phyloP scores from a whole-genome alignment of 495 filamentous ascomycete species.

The Glarea lozoyensis region DNA sequence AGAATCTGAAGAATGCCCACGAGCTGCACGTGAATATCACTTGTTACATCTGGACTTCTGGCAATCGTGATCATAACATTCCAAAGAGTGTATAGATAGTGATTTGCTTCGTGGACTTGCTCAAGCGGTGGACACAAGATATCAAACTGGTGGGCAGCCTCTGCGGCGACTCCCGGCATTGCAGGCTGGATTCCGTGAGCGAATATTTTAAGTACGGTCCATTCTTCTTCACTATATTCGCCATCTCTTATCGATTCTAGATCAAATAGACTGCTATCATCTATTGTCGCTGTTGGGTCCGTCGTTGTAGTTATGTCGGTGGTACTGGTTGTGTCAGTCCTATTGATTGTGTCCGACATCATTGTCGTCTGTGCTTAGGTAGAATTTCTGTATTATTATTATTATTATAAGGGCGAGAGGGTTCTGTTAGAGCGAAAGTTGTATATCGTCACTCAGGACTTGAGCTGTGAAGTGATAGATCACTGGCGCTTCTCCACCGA shows the following conservation, averaged over 20 bases:
- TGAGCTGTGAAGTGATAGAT: no score
- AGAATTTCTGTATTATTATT: no score
- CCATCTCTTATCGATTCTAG: neutral
- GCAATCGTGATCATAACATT: neutral
- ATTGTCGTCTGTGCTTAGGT: no score
- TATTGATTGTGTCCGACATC: no score
- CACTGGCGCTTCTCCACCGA: no score
- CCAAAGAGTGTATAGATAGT: neutral
- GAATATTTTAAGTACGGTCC: neutral
- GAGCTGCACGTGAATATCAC: neutral
- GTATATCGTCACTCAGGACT: no score
- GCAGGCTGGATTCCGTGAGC: neutral
- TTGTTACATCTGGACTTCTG: neutral
- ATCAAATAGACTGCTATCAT: neutral
- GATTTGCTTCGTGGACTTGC: neutral
- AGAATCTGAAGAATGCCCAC: neutral
- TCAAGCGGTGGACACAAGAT: neutral
- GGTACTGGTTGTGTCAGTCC: no score
- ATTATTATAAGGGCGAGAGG: no score
- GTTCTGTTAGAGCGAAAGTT: no score
- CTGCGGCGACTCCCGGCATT: neutral
- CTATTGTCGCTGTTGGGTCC: no score
- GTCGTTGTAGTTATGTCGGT: no score
- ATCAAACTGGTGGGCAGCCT: neutral
- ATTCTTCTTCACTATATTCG: neutral